Conservation (phyloP, 768 basidiomycete species). For the Lepiota subincarnata region DNA sequence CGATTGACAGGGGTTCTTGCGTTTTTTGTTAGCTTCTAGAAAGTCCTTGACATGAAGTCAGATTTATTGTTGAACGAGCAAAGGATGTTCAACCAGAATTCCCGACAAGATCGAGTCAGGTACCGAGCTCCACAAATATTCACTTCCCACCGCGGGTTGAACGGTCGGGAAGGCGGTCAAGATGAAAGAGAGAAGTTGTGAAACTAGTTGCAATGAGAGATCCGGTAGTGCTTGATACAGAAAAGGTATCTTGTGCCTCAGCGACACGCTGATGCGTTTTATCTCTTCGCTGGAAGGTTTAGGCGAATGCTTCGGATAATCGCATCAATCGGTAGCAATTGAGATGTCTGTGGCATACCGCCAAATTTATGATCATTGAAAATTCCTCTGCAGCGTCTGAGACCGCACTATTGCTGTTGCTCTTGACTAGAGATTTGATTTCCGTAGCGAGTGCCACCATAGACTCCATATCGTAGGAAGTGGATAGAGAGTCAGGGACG, state of each 20-base stretch:
- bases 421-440: not conserved
- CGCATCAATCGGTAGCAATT: not conserved
- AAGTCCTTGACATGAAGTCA: constrained; percentile 12
- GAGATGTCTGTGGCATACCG: not conserved
- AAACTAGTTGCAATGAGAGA: not conserved
- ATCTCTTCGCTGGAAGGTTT: not conserved
- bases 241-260: not conserved
- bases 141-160: not conserved
- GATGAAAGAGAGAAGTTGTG: not conserved
- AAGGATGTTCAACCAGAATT: constrained; percentile 23
- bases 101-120: constrained; percentile 14
- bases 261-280: not conserved
- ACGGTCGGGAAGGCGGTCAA: not conserved
- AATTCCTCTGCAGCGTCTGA: not conserved
- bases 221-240: constrained; percentile 3
- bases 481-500: not conserved
- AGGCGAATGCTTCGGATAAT: constrained; percentile 5
- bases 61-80: not conserved
- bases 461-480: not conserved
- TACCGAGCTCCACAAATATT: not conserved
- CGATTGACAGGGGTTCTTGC: constrained; percentile 1
- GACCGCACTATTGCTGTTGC: not conserved
- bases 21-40: constrained; percentile 14
- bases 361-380: not conserved
- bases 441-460: not conserved